Evolutionary conservation across 345 rosid genomes (phyloP).

Genomic region (Carallia brachiata): DNA sequence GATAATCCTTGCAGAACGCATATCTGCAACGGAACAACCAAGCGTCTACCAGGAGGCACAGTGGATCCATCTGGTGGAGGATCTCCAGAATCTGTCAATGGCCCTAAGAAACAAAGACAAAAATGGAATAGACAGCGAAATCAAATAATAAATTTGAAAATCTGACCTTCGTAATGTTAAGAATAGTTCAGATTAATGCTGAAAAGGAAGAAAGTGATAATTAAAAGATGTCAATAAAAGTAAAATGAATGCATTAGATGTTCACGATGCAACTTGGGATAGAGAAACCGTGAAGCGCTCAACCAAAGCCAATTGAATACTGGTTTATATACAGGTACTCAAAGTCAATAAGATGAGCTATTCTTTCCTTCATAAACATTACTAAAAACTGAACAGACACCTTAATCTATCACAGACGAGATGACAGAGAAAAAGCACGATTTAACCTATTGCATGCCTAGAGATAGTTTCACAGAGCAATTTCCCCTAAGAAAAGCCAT

Average conservation of each 20-base stretch:
- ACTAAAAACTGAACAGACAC: too few relatives aligned
- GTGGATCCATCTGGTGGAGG: conserved; percentile 39
- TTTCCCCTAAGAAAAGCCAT: too few relatives aligned
- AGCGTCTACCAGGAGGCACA: conserved; percentile 83
- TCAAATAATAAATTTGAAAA: neutral
- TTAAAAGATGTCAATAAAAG: neutral
- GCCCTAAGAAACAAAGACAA: conserved; percentile 50
- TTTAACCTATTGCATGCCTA: too few relatives aligned
- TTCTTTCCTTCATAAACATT: too few relatives aligned
- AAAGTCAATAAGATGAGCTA: too few relatives aligned
- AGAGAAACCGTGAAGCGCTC: too few relatives aligned
- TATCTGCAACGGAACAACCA: conserved; percentile 82
- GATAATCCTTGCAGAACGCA: conserved; percentile 91
- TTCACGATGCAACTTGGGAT: neutral
- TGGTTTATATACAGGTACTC: too few relatives aligned
- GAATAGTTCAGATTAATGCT: neutral
- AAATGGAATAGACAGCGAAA: conserved; percentile 1
- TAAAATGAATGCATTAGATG: neutral
- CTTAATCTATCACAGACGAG: too few relatives aligned
- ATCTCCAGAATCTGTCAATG: conserved; percentile 49
- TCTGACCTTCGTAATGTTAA: neutral
- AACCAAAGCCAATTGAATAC: too few relatives aligned
- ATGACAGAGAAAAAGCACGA: too few relatives aligned
- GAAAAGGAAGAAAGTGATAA: neutral
- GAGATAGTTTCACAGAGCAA: too few relatives aligned